Base-by-base conservation (phyloP, 2,329 filamentous ascomycete species). In the Curvularia spicifera region DNA sequence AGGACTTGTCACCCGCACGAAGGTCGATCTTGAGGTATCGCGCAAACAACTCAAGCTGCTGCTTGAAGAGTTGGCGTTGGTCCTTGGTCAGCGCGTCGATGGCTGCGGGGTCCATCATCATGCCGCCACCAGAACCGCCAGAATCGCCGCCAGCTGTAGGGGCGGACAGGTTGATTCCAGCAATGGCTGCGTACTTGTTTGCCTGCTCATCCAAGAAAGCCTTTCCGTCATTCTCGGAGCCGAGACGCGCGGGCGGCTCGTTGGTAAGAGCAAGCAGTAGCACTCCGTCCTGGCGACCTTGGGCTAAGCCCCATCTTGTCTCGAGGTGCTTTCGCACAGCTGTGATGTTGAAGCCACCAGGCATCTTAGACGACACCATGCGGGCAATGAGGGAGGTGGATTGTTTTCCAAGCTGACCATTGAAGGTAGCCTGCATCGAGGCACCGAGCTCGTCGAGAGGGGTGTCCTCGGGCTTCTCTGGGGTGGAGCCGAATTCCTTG, bases 71-170 rank as follows among this genome's bases (percentile, higher is more conserved):
- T 26, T 92, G 90, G 64, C 90, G 88, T 79, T 99, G 95, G 74
- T 98, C 95, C 78, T 98, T 98, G 72, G 95, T 99, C 53, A 99
- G 84, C 13, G 95, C 95, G 76, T 99, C 95, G 64, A 99, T 89
- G 52, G 95, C 95, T 39, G 94, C 95, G 8, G 95, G 95, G 72
- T 99, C 95, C 93, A 99, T 98, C 91, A 99, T 97, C 95, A 99
- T 98, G 75, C 93, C 94, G 65, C 86, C 90, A 56, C 83, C 86
- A 60, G 85, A 90, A 54, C 84, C 89, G 53, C 87, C 90, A 60
- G 85, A 86, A 64, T 91, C 92, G 60, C 89, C 89, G 51, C 89
- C 86, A 26, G 91, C 85, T 20, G 82, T 74, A 28, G 90, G 88
- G 6, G 90, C 87, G 5, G 93, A 89, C 59, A 99, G 81, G 76